Conservation (phyloP, 257 asterid genomes). For the Anisodus acutangulus region DNA sequence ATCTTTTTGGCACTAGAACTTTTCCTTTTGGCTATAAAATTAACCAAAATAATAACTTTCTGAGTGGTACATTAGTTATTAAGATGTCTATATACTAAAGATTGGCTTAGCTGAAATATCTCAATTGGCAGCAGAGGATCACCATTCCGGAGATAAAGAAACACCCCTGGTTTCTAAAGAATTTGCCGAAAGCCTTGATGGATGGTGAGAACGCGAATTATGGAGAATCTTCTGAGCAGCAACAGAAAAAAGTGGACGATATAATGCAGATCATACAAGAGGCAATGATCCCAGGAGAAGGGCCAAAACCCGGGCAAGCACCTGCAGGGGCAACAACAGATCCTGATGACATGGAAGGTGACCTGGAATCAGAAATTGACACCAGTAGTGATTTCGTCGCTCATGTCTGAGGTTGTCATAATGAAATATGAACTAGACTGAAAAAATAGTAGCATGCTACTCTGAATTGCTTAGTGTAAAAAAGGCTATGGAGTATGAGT, state of each 20-base stretch:
- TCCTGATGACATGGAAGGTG: constrained; percentile 31
- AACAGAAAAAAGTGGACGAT: constrained; percentile 71
- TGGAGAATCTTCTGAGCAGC: constrained; percentile 51
- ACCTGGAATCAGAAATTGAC: constrained; percentile 46
- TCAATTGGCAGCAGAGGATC: constrained; percentile 57
- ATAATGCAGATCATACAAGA: constrained; percentile 79
- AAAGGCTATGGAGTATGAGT: neutral
- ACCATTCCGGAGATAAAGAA: constrained; percentile 80
- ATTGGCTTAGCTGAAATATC: neutral
- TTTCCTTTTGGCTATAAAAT: too few species aligned
- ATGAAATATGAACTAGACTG: neutral
- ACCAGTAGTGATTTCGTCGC: constrained; percentile 33
- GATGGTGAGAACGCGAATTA: constrained; percentile 63
- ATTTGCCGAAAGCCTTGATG: constrained; percentile 68
- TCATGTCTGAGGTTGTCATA: constrained; percentile 28
- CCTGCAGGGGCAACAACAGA: constrained; percentile 28
- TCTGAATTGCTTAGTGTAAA: neutral
- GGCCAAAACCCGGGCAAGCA: constrained; percentile 25
- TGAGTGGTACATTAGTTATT: neutral
- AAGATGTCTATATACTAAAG: neutral
- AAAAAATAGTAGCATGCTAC: neutral
- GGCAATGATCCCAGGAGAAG: constrained; percentile 46
- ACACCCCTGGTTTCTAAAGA: constrained; percentile 92
- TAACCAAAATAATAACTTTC: neutral
- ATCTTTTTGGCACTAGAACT: too few species aligned